Evolutionary conservation across 768 basidiomycete genomes (phyloP).

Genomic region (Hypsizygus marmoreus): DNA sequence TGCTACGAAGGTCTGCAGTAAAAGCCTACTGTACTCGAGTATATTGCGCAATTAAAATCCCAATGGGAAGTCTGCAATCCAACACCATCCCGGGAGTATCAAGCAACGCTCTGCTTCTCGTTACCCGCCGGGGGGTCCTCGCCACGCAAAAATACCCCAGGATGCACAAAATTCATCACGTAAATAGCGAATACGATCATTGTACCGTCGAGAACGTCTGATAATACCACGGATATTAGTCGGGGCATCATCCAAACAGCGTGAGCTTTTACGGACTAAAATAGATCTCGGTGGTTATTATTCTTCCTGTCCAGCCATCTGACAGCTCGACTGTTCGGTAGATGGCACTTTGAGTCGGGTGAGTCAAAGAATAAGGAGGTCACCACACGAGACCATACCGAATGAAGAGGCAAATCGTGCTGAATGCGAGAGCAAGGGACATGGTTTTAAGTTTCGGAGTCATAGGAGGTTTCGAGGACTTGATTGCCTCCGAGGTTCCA

Average conservation of each 20-base stretch:
- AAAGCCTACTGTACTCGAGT: too few species aligned
- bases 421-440: constrained; percentile 37
- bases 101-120: too few species aligned
- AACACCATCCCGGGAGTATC: too few species aligned
- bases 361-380: background rate
- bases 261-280: constrained; percentile 34
- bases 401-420: constrained; percentile 45
- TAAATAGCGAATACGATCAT: constrained; percentile 46
- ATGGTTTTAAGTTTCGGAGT: constrained; percentile 28
- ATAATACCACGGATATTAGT: background rate
- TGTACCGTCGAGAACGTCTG: constrained; percentile 48
- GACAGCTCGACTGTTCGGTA: constrained; percentile 55
- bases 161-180: constrained; percentile 44
- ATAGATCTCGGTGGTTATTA: constrained; percentile 49
- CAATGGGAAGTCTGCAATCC: too few species aligned
- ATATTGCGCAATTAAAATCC: too few species aligned
- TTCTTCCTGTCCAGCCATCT: constrained; percentile 51
- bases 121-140: too few species aligned
- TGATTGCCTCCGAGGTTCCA: constrained; percentile 1
- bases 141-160: constrained; percentile 34
- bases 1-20: too few species aligned
- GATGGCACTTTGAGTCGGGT: constrained; percentile 39
- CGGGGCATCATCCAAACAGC: background rate
- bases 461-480: constrained; percentile 9
- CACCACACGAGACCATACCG: constrained; percentile 31